Base-by-base conservation (phyloP, 768 basidiomycete species). In the Dacryopinax primogenitus region DNA sequence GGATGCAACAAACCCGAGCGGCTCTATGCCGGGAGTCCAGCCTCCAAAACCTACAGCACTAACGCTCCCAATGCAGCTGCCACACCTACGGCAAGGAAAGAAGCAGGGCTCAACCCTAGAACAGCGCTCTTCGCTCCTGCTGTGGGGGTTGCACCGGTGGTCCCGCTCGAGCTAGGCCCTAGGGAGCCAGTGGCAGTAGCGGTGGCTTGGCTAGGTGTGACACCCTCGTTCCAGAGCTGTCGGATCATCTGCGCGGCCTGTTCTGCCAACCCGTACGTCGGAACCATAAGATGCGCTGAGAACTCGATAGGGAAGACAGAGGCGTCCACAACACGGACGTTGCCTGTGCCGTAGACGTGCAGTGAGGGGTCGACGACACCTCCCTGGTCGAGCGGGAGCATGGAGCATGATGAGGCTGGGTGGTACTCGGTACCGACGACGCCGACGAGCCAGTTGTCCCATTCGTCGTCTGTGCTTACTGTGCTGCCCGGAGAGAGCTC, bases 321-420 rank as follows among this genome's bases (percentile, higher is more conserved):
- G 13, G 83, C 76, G 69, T 85, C 83, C 13, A 77, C 78, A 34
- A 86, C 83, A 65, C 85, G 78, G 35, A 85, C 74, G 73, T 86
- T 86, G 26, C 76, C 74, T 71, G 76, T 74, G 16, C 84, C 84
- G 72, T 85, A 83, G 1, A 85, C 84, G 67, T 74, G 75, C n/a
- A 86, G 74, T 47, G 80, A 73, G 51, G 78, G 74, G 69, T 83
- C 79, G 62, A 86, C 83, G 61, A 86, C 84, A 62, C 84, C 84
- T n/a, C 79, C 84, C 35, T 75, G 74, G 32, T 71, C 71, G 65
- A 74, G 74, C 1, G 84, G 83, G 51, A 85, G 72, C 83, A 86
- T 85, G 7, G 83, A 76, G 71, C 80, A 82, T 3, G 84, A 80
- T 30, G 78, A 78, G 33, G 78, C 75, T 2, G 86, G 86, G 72